Percentiles rank a stretch among this genome's conserved stretches.
phyloP scores from a whole-genome alignment of 306 rosid species.

The Rosa rugosa region DNA sequence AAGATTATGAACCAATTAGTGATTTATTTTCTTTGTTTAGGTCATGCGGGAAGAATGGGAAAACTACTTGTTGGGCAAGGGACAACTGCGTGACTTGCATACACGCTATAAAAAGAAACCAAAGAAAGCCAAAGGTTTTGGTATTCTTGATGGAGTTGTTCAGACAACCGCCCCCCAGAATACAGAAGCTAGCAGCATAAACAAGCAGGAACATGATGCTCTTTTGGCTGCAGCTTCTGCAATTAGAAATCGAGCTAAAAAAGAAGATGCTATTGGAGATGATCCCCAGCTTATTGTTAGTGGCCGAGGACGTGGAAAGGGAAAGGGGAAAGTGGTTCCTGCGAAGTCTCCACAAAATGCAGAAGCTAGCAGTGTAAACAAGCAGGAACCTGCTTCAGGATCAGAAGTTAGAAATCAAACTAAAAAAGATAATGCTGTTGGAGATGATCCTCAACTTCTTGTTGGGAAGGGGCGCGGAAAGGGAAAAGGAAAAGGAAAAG shows the following conservation, averaged over 20 bases:
- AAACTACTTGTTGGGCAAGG: conserved; percentile 87
- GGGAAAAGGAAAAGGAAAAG: conserved; percentile 66
- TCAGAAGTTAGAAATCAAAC: conserved; percentile 54
- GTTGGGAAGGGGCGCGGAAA: conserved; percentile 36
- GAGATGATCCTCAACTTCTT: conserved; percentile 43
- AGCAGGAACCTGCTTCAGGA: conserved; percentile 78
- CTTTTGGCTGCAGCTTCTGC: conserved; percentile 82
- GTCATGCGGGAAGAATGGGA: conserved; percentile 85
- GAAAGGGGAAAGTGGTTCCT: conserved; percentile 58
- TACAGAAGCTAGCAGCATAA: conserved; percentile 60
- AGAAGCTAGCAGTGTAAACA: conserved; percentile 60
- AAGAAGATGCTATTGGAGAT: conserved; percentile 43
- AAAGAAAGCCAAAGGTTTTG: conserved; percentile 90
- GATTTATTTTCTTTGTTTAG: conserved; percentile 44
- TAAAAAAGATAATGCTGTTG: conserved; percentile 40
- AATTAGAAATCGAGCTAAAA: conserved; percentile 52
- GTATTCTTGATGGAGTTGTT: conserved; percentile 89
- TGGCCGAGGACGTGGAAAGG: conserved; percentile 40
- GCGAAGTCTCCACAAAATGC: conserved; percentile 49
- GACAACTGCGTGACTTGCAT: conserved; percentile 68
- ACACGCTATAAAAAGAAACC: conserved; percentile 73
- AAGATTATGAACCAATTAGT: not conserved
- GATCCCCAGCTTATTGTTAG: conserved; percentile 37
- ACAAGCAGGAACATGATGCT: conserved; percentile 83
- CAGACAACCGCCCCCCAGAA: conserved; percentile 59